Base-by-base conservation (phyloP, 169 alveolate species). In the Plasmodium billcollinsi region DNA sequence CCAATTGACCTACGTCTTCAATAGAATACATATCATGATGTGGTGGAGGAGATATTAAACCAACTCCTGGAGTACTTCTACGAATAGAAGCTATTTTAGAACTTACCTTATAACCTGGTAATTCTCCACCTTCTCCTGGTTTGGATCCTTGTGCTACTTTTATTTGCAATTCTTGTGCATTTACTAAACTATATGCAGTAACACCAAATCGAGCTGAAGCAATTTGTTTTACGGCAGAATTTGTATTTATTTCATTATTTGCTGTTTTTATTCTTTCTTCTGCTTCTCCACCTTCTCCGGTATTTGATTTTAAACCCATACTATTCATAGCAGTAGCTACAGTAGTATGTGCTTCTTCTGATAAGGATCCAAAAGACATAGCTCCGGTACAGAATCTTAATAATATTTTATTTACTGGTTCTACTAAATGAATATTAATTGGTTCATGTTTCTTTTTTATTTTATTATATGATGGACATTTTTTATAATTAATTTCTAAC, bases 121-220 rank as follows among this genome's bases (percentile, higher is more conserved):
- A 91, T 88, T 95, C 96, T 24, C 97, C 97, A 63, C 97, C 97
- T 52, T 95, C 97, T 33, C 97, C 97, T 14, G 97, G 97, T 80
- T 95, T 95, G 7, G 97, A 95, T 62, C 97, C 97, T 88, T 95
- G 96, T 4, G 96, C 96, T 49, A 95, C 91, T 75, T 93, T 95
- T 65, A 93, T 93, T 91, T 93, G 95, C 8, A 93, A 62, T 50
- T 95, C 95, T 47, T 95, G 96, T 4, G 96, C 95, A 70, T 95
- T 92, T 26, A 90, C 96, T 69, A 95, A 29, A 39, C 94, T 93
- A 65, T 90, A 90, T 61, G 95, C 92, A 20, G 96, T 93, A 11
- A 95, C 95, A 12, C 97, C 96, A 71, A 95, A 95, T n/a, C 97
- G 86, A 9, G 96, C 97, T 5, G 93, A 65, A 0, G 97, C 97